These are phyloP conservation scores for Ambrosiella cleistominuta DNA, from an alignment of 2,329 filamentous ascomycete genomes.

Conservation along the genomic window DNA sequence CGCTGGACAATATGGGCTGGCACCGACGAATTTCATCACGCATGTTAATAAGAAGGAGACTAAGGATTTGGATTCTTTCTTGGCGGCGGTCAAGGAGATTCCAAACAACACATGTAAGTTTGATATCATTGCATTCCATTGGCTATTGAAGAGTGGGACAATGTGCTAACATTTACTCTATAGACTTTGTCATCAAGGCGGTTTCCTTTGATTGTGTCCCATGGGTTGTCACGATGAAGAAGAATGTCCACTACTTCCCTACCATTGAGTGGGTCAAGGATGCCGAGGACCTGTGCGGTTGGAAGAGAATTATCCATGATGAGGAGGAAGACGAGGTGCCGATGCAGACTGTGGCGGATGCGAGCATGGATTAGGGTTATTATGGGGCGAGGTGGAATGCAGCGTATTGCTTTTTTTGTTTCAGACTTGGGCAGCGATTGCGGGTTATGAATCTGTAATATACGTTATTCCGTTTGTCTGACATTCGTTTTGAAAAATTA, in stretches of 20 bases:
- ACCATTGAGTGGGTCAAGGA: constrained; percentile 56
- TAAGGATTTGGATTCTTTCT: constrained; percentile 62
- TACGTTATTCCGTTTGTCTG: no score
- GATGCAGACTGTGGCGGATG: not conserved
- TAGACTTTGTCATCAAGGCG: constrained; percentile 83
- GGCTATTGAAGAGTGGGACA: not conserved
- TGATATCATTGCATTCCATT: not conserved
- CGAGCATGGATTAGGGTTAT: not conserved
- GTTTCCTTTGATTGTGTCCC: constrained; percentile 97
- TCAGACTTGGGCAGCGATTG: not conserved
- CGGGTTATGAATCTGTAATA: no score
- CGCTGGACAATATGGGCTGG: constrained; percentile 76
- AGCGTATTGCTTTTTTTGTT: not conserved
- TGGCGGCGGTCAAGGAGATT: constrained; percentile 68
- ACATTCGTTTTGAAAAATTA: no score
- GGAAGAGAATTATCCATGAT: constrained; percentile 36
- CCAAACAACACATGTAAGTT: constrained; percentile 75
- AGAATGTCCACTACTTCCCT: constrained; percentile 91
- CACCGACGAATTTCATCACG: constrained; percentile 93
- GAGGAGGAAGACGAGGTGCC: constrained; percentile 2
- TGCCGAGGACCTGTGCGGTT: constrained; percentile 37
- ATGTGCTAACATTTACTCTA: constrained; percentile 13
- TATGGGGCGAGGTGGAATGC: not conserved
- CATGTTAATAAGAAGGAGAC: constrained; percentile 84
- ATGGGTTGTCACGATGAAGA: constrained; percentile 99